A percentile compares a stretch with the other conserved stretches of the same genome.
Evolutionary conservation across 2,329 filamentous ascomycete species (phyloP).

Genomic region (Aspergillus glaucus): DNA sequence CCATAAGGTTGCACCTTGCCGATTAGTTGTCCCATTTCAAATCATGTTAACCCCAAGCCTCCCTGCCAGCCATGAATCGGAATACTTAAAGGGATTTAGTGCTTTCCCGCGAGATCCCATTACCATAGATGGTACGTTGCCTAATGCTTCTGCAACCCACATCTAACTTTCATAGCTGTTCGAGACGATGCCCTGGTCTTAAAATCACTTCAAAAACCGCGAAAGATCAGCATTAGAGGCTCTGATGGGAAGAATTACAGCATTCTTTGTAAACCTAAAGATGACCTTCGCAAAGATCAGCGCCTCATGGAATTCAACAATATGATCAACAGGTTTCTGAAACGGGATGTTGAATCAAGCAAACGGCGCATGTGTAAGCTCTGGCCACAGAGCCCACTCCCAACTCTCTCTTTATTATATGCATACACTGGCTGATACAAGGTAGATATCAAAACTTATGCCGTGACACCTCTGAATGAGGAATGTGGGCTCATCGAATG

Average conservation of each 20-base stretch:
- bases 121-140: conserved; percentile 57
- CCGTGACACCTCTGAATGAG: conserved; percentile 92
- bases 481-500: conserved; percentile 98
- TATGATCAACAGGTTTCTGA: conserved; percentile 93
- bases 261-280: conserved; percentile 93
- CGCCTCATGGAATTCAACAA: conserved; percentile 98
- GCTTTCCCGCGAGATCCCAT: conserved; percentile 83
- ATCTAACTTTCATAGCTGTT: conserved; percentile 47
- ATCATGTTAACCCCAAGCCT: conserved; percentile 74
- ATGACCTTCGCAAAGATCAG: conserved; percentile 94
- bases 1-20: conserved; percentile 72
- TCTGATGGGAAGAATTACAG: conserved; percentile 85
- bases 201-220: conserved; percentile 84
- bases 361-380: conserved; percentile 67
- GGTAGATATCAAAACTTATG: conserved; percentile 83
- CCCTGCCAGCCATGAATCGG: conserved; percentile 63
- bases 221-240: conserved; percentile 79
- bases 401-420: background rate
- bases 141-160: background rate
- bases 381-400: background rate
- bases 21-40: conserved; percentile 84
- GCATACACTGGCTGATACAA: conserved; percentile 3
- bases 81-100: conserved; percentile 64
- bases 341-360: conserved; percentile 84
- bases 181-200: conserved; percentile 84